A percentile compares a stretch with the other conserved stretches of the same genome.
These are phyloP conservation scores for Schwanniomyces yamadae DNA, from an alignment of 805 yeast species.

Conservation along the genomic window DNA sequence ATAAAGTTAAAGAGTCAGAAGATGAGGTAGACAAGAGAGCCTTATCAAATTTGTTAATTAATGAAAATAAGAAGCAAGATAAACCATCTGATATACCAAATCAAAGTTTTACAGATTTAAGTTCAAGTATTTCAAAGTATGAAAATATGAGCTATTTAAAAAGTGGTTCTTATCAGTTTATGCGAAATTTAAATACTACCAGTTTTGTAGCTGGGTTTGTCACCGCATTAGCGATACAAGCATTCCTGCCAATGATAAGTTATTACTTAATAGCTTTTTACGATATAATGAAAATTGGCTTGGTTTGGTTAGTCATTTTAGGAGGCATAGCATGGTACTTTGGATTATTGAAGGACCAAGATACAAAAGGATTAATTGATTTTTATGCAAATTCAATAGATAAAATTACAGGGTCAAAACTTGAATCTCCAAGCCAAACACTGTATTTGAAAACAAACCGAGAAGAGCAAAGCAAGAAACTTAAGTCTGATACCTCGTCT, in stretches of 20 bases:
- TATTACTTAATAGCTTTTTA: conserved; percentile 19
- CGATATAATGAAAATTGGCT: conserved; percentile 20
- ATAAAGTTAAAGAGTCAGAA: conserved; percentile 19
- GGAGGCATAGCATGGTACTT: conserved; percentile 28
- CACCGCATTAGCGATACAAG: conserved; percentile 20
- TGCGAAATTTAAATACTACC: conserved; percentile 20
- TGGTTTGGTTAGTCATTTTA: conserved; percentile 22
- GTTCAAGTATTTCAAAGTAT: not conserved
- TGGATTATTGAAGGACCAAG: conserved; percentile 23
- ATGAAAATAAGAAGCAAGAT: conserved; percentile 1
- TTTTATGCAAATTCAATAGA: conserved; percentile 3
- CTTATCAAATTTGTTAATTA: no score
- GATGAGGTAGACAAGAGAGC: conserved; percentile 2
- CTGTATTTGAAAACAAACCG: no score
- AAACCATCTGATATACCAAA: not conserved
- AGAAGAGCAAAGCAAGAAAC: no score
- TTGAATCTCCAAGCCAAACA: no score
- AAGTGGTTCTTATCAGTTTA: no score
- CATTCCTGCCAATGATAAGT: conserved; percentile 20
- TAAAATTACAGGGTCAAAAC: not conserved
- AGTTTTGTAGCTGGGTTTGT: conserved; percentile 28
- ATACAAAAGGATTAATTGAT: conserved; percentile 8
- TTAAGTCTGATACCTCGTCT: no score
- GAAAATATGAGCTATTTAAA: not conserved
- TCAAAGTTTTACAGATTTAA: not conserved